phyloP scores from a whole-genome alignment of 208 protist species.

The Acanthamoeba polyphaga region DNA sequence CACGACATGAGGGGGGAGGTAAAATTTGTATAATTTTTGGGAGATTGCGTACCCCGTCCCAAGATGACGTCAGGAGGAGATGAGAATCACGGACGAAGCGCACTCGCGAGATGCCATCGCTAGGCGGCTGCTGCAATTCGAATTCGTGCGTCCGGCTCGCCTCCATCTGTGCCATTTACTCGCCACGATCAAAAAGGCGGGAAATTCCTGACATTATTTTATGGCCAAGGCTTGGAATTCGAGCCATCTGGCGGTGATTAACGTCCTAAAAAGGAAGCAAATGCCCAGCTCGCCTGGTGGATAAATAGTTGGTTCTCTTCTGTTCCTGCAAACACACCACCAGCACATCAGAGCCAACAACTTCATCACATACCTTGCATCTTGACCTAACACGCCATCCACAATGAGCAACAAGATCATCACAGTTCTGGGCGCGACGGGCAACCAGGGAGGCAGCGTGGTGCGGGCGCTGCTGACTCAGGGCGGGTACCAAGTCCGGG shows the following conservation, averaged over 20 bases:
- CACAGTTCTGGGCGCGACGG: background rate
- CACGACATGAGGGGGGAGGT: background rate
- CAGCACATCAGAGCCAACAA: background rate
- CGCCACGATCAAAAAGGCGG: background rate
- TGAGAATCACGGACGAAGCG: background rate
- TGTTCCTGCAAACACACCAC: background rate
- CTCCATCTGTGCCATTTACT: background rate
- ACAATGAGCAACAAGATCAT: background rate
- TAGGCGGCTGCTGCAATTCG: background rate
- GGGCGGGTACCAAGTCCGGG: background rate
- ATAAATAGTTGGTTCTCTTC: background rate
- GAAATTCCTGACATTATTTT: background rate
- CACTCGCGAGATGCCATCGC: constrained; percentile 48
- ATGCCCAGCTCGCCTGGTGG: background rate
- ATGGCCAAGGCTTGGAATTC: background rate
- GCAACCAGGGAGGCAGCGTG: background rate
- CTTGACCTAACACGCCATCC: background rate
- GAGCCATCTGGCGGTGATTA: too few relatives aligned
- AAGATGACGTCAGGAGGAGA: constrained; percentile 14
- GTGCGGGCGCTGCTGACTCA: background rate
- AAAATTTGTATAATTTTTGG: background rate
- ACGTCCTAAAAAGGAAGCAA: background rate
- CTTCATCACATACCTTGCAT: background rate
- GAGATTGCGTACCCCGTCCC: constrained; percentile 21
- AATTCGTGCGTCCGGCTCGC: background rate